Evolutionary conservation across 2,329 filamentous ascomycete species (phyloP), one percentile per base, ranked within the genome.

Genomic region (Cladophialophora exuberans): DNA sequence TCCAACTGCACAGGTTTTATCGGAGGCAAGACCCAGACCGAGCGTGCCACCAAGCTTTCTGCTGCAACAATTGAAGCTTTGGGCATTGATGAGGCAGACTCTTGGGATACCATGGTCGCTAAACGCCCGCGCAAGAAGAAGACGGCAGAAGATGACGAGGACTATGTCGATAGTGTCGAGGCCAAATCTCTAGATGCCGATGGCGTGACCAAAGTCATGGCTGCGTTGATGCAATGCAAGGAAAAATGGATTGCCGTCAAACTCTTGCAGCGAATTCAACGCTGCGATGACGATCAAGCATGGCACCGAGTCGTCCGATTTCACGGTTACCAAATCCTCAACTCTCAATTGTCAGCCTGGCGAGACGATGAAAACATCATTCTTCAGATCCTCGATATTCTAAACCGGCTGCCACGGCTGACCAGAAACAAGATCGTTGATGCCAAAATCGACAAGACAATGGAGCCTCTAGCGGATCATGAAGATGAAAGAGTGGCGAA

Each of bases 201-300:
- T 56, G 90, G 88, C 60, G 90, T 95, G 58, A 90, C 88, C 66
- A 96, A 95, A 74, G 90, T 97, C 72, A 96, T 97, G 90, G 92
- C 93, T 20, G 88, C 91, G 49, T 83, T 99, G 56, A 92, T 96
- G 85, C 93, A 97, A 72, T 96, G 90, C 80, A 96, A 96, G 73
- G 94, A 99, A 79, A 97, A 97, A 73, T 99, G 94, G 94, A 97
- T 99, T 72, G 91, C 90, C 2, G 91, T 97, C 73, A 97, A 97
- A 74, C 79, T 99, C 53, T 83, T 99, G 56, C 83, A 86, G 63
- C 92, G 94, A 48, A 91, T 99, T 59, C 90, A 96, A 72, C 82
- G 83, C 35, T 92, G 88, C 68, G 83, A 93, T 44, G 91, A 97
- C 64, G 90, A 96, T 67, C 85, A 85, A 60, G 90, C 97, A 52